Base-by-base conservation (phyloP, 371 early-diverging fungal species). In the Mucor plumbeus region DNA sequence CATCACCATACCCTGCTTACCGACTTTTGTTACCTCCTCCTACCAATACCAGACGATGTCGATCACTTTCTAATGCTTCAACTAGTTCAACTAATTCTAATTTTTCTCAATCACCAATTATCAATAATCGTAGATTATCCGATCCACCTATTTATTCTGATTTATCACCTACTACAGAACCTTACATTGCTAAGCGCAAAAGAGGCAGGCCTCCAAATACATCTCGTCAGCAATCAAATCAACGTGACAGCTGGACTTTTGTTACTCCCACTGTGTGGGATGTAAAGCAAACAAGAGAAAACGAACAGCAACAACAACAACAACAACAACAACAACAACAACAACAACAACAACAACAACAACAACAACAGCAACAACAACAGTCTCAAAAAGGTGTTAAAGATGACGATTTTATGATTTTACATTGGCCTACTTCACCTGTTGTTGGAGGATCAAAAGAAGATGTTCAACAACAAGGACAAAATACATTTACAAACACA, bases 121-220 rank as follows among this genome's bases (percentile, higher is more conserved):
- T 11, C 0, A 50, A 5, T 7, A 50, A 21, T 21, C 50, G 26
- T 4, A 50, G 50, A 50, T 47, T 76, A 26, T 73, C 77, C 19
- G 74, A 73, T 57, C 73, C 76, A n/a, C 68, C 73, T 19, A 54
- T 73, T 7, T 43, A 21, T 17, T n/a, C 35, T 8, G 44, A 47
- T 31, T 33, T n/a, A 54, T 36, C 53, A 40, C n/a, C 39, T 39
- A n/a, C 31, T 7, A 8, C 15, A 4, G 56, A 55, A 34, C 35
- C 57, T 4, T 40, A 44, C 34, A 57, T 40, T 44, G 61, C 66
- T 36, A 76, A 77, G 55, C 69, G 80, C 43, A 78, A 77, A 67
- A 71, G 83, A 64, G 83, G 83, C 8, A 67, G 83, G 38, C 83
- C 83, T 11, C 77, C 80, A 44, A 79, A 78, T 66, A 68, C 75